Evolutionary conservation across 129 eudicot genomes (phyloP), one percentile per base, ranked within the genome.

Genomic region (Flaveria robusta): DNA sequence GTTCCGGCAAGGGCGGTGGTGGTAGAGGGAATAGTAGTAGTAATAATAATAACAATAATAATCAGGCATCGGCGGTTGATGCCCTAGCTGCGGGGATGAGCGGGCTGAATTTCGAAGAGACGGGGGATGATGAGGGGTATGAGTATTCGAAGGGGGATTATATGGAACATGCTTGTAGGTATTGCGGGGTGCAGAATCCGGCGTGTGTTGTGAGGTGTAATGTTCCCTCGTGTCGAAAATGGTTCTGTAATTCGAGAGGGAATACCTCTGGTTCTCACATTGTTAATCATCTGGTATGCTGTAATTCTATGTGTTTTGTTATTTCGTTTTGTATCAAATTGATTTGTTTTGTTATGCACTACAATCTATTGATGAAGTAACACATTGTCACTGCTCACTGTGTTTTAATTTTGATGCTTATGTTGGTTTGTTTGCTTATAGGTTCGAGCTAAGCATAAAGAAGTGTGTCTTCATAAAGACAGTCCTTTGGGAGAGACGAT

Each of bases 201-300:
- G 97, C 98, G 18, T 93, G 98, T 84, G 98, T 93, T 9, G 98
- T 86, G n/a, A 64, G 98, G 86, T 93, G 98, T 73, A 93, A 93
- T 78, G 95, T 93, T 73, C 95, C 97, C 0, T 90, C 96, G 3
- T 93, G 98, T 71, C 83, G 98, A 5, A 93, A 93, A 64, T 93
- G 97, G 97, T 88, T 93, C 66, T 93, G 98, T 79, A 93, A 93
- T 84, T 93, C 98, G 0, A 79, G 97, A 47, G 98, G 98, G 43
- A 93, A 90, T 71, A 93, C 98, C 5, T 90, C 97, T n/a, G 97
- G 98, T 34, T 93, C 98, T 0, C 98, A 90, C 73, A 93, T 93
- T 16, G 98, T 93, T 39, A 93, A 90, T 85, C 97, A 90, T 78
- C 82, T 93, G 83, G 98, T 90, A 50, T 71, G 90, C 81, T 14